These are phyloP conservation scores for Dioscorea zingiberensis DNA, from an alignment of 106 monocot genomes.

Conservation along the genomic window DNA sequence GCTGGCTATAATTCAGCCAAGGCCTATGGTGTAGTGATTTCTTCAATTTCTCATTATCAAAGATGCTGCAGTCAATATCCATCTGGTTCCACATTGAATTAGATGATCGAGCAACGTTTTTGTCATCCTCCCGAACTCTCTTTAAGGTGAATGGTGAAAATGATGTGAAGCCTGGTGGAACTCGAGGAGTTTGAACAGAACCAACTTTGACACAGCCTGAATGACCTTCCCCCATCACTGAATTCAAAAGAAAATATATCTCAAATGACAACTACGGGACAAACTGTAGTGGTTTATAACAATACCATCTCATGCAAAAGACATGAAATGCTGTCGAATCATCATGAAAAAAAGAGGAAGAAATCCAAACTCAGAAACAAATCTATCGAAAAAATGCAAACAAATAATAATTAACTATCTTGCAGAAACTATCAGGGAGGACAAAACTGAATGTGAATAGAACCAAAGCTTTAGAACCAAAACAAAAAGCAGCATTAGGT, in stretches of 20 bases:
- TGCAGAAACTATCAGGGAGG: no score
- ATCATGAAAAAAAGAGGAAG: no score
- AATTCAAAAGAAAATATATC: background rate
- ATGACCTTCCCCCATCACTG: constrained; percentile 48
- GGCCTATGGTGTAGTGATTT: constrained; percentile 53
- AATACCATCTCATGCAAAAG: no score
- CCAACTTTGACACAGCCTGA: constrained; percentile 25
- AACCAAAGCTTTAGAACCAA: no score
- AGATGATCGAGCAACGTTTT: constrained; percentile 9
- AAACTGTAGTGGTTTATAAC: no score
- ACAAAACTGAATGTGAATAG: no score
- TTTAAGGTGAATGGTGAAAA: constrained; percentile 42
- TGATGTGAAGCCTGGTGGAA: constrained; percentile 78
- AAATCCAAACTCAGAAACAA: no score
- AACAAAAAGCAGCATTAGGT: no score
- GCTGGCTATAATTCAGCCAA: constrained; percentile 58
- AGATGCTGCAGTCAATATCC: constrained; percentile 11
- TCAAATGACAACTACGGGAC: no score
- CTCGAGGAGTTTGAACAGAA: constrained; percentile 27
- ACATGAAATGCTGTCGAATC: no score
- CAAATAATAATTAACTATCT: no score
- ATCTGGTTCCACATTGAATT: constrained; percentile 10
- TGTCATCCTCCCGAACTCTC: constrained; percentile 20
- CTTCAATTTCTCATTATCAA: constrained; percentile 27
- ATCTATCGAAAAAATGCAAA: no score